A percentile compares a stretch with the other conserved stretches of the same genome.
Conservation (phyloP, 139 green algal species). For the Nannochloris sp. region DNA sequence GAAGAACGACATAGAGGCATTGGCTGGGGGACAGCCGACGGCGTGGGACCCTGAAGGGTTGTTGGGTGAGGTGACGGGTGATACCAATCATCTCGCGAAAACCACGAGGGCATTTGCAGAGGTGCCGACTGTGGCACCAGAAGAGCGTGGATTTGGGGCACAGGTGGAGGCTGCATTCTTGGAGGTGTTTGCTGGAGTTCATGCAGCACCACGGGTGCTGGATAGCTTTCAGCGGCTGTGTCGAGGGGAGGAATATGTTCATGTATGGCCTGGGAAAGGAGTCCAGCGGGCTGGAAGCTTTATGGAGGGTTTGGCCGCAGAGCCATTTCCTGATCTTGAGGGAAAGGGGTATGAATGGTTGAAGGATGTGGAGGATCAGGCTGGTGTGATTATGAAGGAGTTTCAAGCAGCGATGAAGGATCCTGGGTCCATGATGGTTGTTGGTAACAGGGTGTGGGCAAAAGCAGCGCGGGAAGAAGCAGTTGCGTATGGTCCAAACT, state of each 20-base stretch:
- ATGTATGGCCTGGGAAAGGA: slow-evolving; percentile 11
- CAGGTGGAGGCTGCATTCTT: slow-evolving; percentile 1
- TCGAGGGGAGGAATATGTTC: slow-evolving; percentile 6
- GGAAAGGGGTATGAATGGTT: slow-evolving; percentile 19
- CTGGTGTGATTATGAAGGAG: slow-evolving; percentile 14
- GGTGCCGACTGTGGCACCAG: slow-evolving; percentile 2
- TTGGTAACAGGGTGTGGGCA: slow-evolving; percentile 32
- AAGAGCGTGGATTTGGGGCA: slow-evolving; percentile 3
- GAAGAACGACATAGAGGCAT: background rate
- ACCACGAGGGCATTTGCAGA: background rate
- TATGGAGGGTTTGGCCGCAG: slow-evolving; percentile 20
- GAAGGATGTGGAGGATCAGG: slow-evolving; percentile 12
- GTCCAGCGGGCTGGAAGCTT: slow-evolving; percentile 21
- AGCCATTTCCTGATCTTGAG: slow-evolving; percentile 21
- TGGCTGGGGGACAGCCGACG: background rate
- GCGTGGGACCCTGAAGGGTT: slow-evolving; percentile 11
- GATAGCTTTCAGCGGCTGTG: slow-evolving; percentile 12
- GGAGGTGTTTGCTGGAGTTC: slow-evolving; percentile 9
- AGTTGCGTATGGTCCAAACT: slow-evolving; percentile 35
- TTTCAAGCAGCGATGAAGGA: slow-evolving; percentile 19
- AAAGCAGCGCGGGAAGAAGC: slow-evolving; percentile 32
- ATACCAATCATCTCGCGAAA: background rate
- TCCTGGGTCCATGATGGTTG: slow-evolving; percentile 15
- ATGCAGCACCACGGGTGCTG: slow-evolving; percentile 21
- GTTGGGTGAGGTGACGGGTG: background rate